Percentiles rank a stretch among this genome's conserved stretches.
phyloP scores from a whole-genome alignment of 805 yeast genomes.

The Candida michaelii region DNA sequence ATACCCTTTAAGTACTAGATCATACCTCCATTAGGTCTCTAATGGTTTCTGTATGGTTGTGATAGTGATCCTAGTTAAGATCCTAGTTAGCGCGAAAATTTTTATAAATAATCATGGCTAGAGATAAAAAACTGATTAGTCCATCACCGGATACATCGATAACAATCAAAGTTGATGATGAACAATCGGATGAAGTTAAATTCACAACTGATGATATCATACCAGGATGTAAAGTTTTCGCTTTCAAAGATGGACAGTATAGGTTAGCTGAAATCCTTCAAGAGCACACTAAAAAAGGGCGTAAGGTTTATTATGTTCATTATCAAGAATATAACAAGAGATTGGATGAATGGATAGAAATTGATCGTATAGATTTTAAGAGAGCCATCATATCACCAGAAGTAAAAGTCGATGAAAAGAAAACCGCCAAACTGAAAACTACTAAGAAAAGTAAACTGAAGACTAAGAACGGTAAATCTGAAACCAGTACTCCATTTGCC shows the following conservation, averaged over 20 bases:
- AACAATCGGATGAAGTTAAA: constrained; percentile 6
- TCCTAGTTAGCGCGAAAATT: constrained; percentile 3
- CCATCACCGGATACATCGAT: constrained; percentile 11
- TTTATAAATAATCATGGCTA: constrained; percentile 4
- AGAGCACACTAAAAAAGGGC: constrained; percentile 69
- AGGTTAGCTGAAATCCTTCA: constrained; percentile 86
- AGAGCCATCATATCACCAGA: constrained; percentile 72
- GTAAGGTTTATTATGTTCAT: constrained; percentile 85
- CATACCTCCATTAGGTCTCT: no score
- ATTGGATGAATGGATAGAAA: constrained; percentile 90
- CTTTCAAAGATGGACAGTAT: constrained; percentile 74
- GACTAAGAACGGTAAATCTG: constrained; percentile 17
- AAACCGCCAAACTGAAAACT: constrained; percentile 28
- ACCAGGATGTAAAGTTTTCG: constrained; percentile 81
- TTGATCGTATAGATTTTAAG: constrained; percentile 68
- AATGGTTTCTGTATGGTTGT: no score
- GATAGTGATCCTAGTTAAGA: no score
- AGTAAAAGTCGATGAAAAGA: constrained; percentile 49
- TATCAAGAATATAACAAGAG: constrained; percentile 93
- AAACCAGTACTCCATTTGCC: constrained; percentile 1
- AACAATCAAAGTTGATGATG: constrained; percentile 10
- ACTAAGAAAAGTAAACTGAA: constrained; percentile 24
- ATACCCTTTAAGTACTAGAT: no score
- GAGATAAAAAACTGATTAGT: constrained; percentile 2
- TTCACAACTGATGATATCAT: constrained; percentile 50